Base-by-base conservation (phyloP, 495 filamentous ascomycete species). In the Lasiosphaeria miniovina region DNA sequence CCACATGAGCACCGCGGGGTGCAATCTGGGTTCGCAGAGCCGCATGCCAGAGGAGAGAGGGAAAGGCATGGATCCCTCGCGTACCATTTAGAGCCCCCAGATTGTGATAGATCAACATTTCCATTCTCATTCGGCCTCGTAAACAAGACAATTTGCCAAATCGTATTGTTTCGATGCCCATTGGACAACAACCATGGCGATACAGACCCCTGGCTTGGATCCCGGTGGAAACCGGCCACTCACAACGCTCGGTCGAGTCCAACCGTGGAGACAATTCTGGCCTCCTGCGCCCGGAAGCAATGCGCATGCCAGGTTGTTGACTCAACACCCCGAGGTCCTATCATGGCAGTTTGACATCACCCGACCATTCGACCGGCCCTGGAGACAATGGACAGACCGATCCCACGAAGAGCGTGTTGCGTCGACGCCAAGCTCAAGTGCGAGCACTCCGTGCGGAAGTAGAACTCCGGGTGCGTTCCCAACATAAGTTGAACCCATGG, bases 241-340 rank as follows among this genome's bases (percentile, higher is more conserved):
- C 40, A 49, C 38, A 41, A 34, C 34, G 24, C 12, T 48, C n/a
- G 34, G n/a, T 10, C 51, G 49, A n/a, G 15, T 6, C 45, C 60
- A 53, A 32, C 60, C 60, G 11, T 62, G 60, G 54, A 52, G 41
- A 24, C 11, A 36, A 3, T 57, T 57, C n/a, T 62, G 60, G 60
- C 60, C 60, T 31, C 60, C 60, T 6, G 17, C 34, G 9, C 1
- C 33, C 5, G 60, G 49, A 4, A 62, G 60, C 43, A 54, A 48
- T 4, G 32, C 35, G 4, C 54, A 54, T 50, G 33, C 40, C 14
- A 45, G 35, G 32, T 33, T 62, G 6, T 24, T 52, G 15, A 14
- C 14, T 2, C 46, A 54, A 32, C 34, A 49, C 41, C 55, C 60
- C n/a, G 60, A 62, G n/a, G 41, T 62, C 3, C 11, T 62, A 31